These are phyloP conservation scores for Batrachochytrium dendrobatidis DNA, from an alignment of 371 early-diverging fungal species.

Conservation along the genomic window DNA sequence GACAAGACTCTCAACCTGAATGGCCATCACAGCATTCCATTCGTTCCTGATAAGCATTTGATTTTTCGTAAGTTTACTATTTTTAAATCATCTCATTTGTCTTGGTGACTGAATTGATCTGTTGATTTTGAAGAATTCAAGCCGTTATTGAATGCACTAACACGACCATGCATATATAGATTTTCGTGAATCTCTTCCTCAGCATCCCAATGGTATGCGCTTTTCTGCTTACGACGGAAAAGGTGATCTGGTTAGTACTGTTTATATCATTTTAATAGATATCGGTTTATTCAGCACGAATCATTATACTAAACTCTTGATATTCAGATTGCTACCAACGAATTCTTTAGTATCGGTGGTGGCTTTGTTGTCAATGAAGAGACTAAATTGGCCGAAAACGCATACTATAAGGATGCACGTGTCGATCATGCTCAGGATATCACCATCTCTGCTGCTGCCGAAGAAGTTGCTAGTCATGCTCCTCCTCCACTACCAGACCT, in stretches of 20 bases:
- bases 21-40: constrained; percentile 68
- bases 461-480: constrained; percentile 17
- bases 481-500: constrained; percentile 3
- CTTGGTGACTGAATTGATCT: not conserved
- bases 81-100: not conserved
- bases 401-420: constrained; percentile 58
- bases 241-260: constrained; percentile 38
- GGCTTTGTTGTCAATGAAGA: constrained; percentile 92
- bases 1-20: constrained; percentile 60
- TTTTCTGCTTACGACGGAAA: constrained; percentile 76
- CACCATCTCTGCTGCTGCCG: constrained; percentile 4
- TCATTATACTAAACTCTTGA: constrained; percentile 2
- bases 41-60: constrained; percentile 75
- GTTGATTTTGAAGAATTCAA: no score
- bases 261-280: no score
- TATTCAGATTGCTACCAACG: constrained; percentile 81
- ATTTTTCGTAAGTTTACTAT: constrained; percentile 51
- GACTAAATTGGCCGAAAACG: constrained; percentile 80
- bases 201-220: constrained; percentile 94
- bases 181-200: constrained; percentile 63
- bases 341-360: constrained; percentile 92
- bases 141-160: no score
- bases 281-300: not conserved
- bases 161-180: constrained; percentile 18
- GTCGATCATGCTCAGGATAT: constrained; percentile 17